These are phyloP conservation scores for Tetraselmis striata DNA, from an alignment of 139 green algal species.

Conservation along the genomic window DNA sequence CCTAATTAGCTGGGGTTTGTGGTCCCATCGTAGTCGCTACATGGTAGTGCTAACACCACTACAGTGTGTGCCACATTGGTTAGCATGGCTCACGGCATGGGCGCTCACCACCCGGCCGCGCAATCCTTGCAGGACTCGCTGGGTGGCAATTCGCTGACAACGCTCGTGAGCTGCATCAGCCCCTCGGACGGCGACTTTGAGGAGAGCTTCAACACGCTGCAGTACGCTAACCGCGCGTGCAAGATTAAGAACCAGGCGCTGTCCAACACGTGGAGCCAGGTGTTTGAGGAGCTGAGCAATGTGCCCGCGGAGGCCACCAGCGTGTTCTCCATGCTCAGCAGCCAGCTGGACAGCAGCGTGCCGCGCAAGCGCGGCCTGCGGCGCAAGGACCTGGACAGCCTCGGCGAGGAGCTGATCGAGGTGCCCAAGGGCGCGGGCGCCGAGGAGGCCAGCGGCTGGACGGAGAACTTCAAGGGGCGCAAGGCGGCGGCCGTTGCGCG, in stretches of 20 bases:
- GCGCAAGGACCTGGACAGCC: background rate
- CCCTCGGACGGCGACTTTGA: conserved; percentile 57
- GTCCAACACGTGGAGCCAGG: conserved; percentile 21
- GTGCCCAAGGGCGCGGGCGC: background rate
- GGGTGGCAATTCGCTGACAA: conserved; percentile 55
- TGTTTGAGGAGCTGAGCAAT: background rate
- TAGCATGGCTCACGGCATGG: too few species aligned
- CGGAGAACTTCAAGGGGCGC: background rate
- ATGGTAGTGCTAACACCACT: too few species aligned
- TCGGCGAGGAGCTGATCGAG: background rate
- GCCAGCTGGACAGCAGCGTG: background rate
- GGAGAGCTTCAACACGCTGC: conserved; percentile 69
- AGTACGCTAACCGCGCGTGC: conserved; percentile 45
- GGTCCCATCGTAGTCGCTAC: too few species aligned
- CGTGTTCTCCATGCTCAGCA: background rate
- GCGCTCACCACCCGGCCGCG: too few species aligned
- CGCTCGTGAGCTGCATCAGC: conserved; percentile 61
- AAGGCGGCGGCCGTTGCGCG: background rate
- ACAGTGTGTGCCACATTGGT: too few species aligned
- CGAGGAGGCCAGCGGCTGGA: background rate
- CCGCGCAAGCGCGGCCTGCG: background rate
- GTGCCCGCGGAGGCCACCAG: background rate
- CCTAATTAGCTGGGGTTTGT: too few species aligned
- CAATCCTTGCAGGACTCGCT: conserved; percentile 60
- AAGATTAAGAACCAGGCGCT: conserved; percentile 46